Evolutionary conservation across 2,329 filamentous ascomycete genomes (phyloP).

Genomic region (Penicillium hesseltinei): DNA sequence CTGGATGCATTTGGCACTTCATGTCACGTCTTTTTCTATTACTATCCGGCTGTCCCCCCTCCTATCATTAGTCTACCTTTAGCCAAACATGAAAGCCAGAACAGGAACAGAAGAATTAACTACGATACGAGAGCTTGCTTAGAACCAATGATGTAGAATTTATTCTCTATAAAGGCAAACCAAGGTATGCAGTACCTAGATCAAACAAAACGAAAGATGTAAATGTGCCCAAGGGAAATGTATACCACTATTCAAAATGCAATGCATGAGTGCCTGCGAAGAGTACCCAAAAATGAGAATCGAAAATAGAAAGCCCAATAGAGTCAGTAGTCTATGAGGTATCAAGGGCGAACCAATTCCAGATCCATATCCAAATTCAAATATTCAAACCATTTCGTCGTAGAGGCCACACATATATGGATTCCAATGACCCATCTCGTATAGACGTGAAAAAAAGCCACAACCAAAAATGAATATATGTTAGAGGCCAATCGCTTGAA

Average conservation of each 20-base stretch:
- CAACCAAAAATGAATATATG: neutral
- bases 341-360: neutral
- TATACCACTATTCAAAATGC: neutral
- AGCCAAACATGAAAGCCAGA: neutral
- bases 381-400: neutral
- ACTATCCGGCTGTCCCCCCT: no score
- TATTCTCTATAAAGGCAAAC: neutral
- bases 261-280: neutral
- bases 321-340: constrained; percentile 14
- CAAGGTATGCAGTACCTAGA: neutral
- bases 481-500: neutral
- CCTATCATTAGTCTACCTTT: neutral
- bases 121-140: no score
- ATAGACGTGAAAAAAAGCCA: neutral
- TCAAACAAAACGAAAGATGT: neutral
- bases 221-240: neutral
- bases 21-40: neutral
- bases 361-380: constrained; percentile 3
- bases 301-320: constrained; percentile 2
- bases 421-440: neutral
- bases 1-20: neutral
- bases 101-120: neutral
- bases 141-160: neutral
- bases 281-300: neutral
- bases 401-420: neutral